A percentile compares a stretch with the other conserved stretches of the same genome.
Conservation (phyloP, 169 alveolate genomes). For the Plasmodium berghei region DNA sequence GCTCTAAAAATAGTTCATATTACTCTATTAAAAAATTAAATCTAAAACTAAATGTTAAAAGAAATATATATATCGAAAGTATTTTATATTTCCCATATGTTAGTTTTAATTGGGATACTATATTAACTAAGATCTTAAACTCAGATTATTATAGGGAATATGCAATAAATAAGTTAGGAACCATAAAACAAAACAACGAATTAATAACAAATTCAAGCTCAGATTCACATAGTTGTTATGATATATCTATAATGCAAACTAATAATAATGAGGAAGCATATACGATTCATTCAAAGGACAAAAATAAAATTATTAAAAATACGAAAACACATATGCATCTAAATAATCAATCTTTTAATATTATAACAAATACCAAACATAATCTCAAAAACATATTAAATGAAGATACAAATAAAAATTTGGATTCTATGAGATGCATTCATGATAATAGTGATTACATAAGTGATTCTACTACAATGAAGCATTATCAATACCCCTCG, state of each 20-base stretch:
- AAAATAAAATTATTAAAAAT: not conserved
- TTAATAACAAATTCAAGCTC: not conserved
- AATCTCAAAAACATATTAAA: not conserved
- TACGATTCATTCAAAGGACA: not conserved
- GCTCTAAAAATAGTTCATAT: conserved; percentile 9
- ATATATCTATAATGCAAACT: not conserved
- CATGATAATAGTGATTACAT: not conserved
- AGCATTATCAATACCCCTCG: not conserved
- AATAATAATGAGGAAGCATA: not conserved
- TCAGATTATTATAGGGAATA: conserved; percentile 7
- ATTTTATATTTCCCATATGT: conserved; percentile 62
- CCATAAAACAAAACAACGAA: not conserved
- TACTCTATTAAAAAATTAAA: conserved; percentile 35
- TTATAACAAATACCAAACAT: too few relatives aligned
- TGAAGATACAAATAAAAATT: not conserved
- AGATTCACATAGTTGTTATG: not conserved
- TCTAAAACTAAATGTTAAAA: conserved; percentile 30
- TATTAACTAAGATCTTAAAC: conserved; percentile 24
- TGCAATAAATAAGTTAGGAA: conserved; percentile 2
- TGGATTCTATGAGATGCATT: not conserved
- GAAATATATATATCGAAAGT: conserved; percentile 26
- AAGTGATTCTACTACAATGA: not conserved
- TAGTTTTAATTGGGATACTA: conserved; percentile 13
- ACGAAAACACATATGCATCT: not conserved
- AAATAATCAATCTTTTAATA: too few relatives aligned